Base-by-base conservation (phyloP, 805 yeast genomes). In the Komagataella populi region DNA sequence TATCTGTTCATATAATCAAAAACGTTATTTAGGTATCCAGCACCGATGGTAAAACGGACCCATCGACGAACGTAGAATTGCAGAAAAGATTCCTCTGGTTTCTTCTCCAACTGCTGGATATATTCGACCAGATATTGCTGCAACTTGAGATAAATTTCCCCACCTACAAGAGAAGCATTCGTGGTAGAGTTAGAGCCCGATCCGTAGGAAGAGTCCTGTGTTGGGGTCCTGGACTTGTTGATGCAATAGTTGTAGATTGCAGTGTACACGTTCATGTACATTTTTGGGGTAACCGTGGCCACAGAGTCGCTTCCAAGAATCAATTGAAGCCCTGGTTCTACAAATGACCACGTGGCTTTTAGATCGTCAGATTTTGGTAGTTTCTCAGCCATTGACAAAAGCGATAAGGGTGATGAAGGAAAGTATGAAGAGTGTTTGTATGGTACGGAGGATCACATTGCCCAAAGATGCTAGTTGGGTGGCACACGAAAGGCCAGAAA, bases 1-100 rank as follows among this genome's bases (percentile, higher is more conserved):
- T 91, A 93, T 55, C 98, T 78, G 67, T 93, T 93, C 78, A 93
- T 81, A 67, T 93, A 93, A 64, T 91, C 96, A 61, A 93, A 87
- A 5, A 95, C 90, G 63, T 95, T 93, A 65, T 88, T 89, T 64
- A 93, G 69, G 66, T 87, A 86, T 14, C 89, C 85, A 1, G 98
- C 95, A 23, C 98, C 98, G 50, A 87, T 81, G 20, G 95, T 80
- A 64, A 77, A 93, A 54, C 98, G 77, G 55, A 81, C 81, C 96
- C 98, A 95, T 56, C 84, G 80, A 61, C 81, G 74, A 47, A 87
- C 95, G 60, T 93, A 93, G 62, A 86, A 87, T 54, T 82, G 84
- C 51, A 90, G 70, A 59, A 88, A 84, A 1, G 83, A 69, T 58
- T 87, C 96, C 49, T 75, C 72, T 4, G 77, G 73, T 51, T 70